These are phyloP conservation scores for Lithocarpus polystachyus DNA, from an alignment of 306 rosid species.

Conservation along the genomic window DNA sequence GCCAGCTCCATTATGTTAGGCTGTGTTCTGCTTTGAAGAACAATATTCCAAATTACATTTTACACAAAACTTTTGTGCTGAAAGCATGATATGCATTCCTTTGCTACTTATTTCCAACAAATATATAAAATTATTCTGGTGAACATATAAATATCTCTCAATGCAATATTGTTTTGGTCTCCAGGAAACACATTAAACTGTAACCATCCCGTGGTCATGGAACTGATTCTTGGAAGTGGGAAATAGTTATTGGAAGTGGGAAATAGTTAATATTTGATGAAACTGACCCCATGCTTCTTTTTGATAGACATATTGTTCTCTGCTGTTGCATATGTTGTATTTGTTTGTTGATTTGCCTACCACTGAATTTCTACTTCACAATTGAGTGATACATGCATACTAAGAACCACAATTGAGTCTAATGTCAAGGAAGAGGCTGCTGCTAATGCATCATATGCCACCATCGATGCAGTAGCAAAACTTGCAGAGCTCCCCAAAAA, in stretches of 20 bases:
- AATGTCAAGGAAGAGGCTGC: too few species aligned
- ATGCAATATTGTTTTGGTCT: constrained; percentile 22
- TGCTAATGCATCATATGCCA: too few species aligned
- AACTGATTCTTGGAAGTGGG: constrained; percentile 81
- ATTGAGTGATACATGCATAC: too few species aligned
- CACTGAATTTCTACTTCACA: neutral
- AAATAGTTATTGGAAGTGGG: constrained; percentile 32
- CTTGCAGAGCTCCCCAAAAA: too few species aligned
- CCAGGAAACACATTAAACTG: constrained; percentile 93
- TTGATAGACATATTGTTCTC: neutral
- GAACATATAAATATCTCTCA: constrained; percentile 20
- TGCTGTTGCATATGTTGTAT: neutral
- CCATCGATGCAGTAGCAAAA: too few species aligned
- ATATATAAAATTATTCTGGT: constrained; percentile 17
- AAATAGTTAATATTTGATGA: neutral
- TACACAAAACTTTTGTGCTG: neutral
- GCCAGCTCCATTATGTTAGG: neutral
- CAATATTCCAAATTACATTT: constrained; percentile 17
- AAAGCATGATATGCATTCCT: constrained; percentile 6
- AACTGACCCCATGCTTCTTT: neutral
- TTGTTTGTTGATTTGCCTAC: neutral
- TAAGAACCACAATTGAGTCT: too few species aligned
- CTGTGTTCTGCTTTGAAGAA: constrained; percentile 16
- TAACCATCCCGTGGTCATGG: constrained; percentile 95
- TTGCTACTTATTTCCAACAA: neutral